phyloP scores from a whole-genome alignment of 495 filamentous ascomycete genomes.

The Xylaria grammica region DNA sequence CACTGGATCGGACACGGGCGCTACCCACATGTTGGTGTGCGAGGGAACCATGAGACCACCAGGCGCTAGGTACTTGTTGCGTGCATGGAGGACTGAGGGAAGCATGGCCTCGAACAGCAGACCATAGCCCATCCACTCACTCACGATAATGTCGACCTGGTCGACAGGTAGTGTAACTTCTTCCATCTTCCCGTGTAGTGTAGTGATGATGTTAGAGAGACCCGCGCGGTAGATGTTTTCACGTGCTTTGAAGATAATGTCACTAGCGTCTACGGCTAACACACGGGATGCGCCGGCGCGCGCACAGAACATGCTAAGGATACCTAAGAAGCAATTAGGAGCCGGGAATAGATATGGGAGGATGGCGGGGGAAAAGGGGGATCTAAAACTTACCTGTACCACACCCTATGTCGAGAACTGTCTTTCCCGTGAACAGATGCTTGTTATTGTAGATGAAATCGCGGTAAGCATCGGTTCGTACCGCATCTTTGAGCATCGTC shows the following conservation, averaged over 20 bases:
- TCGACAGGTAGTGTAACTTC: slow-evolving; percentile 86
- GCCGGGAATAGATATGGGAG: not conserved
- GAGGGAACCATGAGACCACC: slow-evolving; percentile 91
- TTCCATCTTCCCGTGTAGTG: slow-evolving; percentile 95
- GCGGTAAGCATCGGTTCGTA: slow-evolving; percentile 93
- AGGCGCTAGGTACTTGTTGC: slow-evolving; percentile 85
- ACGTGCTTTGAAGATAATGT: slow-evolving; percentile 92
- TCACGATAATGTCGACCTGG: slow-evolving; percentile 97
- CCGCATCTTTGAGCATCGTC: slow-evolving; percentile 93
- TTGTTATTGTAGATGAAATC: slow-evolving; percentile 98
- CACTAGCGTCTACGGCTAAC: slow-evolving; percentile 95
- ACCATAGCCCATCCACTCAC: slow-evolving; percentile 99
- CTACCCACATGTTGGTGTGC: slow-evolving; percentile 87
- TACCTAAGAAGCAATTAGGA: slow-evolving; percentile 37
- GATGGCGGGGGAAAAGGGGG: slow-evolving; percentile 19
- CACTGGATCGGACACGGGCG: slow-evolving; percentile 83
- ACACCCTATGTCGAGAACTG: slow-evolving; percentile 97
- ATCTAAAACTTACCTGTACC: slow-evolving; percentile 62
- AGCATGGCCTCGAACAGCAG: slow-evolving; percentile 98
- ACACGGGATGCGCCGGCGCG: slow-evolving; percentile 93
- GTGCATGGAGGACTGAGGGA: slow-evolving; percentile 91
- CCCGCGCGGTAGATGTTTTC: slow-evolving; percentile 90
- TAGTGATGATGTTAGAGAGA: slow-evolving; percentile 82
- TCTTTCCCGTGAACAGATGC: slow-evolving; percentile 96
- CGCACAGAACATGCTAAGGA: slow-evolving; percentile 86